phyloP scores from a whole-genome alignment of 805 yeast species.

The Phaffomyces antillensis region DNA sequence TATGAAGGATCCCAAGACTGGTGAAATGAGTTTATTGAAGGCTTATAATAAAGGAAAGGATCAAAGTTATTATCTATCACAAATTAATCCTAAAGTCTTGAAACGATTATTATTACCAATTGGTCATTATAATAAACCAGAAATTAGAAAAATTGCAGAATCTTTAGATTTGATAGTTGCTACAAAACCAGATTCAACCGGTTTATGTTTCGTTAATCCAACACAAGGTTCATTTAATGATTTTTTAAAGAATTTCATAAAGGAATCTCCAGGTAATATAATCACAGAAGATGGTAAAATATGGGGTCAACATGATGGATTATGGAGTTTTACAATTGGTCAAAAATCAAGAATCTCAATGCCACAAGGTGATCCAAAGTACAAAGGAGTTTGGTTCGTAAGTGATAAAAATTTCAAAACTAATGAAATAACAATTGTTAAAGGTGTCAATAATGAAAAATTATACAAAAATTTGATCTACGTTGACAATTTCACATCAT shows the following conservation, averaged over 20 bases:
- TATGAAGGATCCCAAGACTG: conserved; percentile 27
- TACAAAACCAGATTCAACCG: conserved; percentile 87
- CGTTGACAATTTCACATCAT: conserved; percentile 31
- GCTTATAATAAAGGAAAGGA: conserved; percentile 62
- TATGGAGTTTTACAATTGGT: conserved; percentile 95
- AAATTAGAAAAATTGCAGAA: conserved; percentile 64
- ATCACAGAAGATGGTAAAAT: conserved; percentile 65
- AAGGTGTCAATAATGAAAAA: conserved; percentile 53
- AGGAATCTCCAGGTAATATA: conserved; percentile 69
- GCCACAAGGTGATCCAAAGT: conserved; percentile 82
- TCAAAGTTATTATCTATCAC: conserved; percentile 85
- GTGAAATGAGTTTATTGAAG: conserved; percentile 43
- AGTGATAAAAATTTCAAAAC: conserved; percentile 55
- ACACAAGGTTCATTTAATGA: conserved; percentile 58
- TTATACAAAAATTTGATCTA: conserved; percentile 40
- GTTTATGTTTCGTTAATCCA: conserved; percentile 82
- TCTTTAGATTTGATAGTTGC: conserved; percentile 50
- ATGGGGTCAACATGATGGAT: conserved; percentile 79
- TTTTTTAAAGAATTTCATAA: conserved; percentile 69
- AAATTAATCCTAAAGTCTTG: conserved; percentile 43
- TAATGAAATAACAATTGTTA: conserved; percentile 76
- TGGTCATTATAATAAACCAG: conserved; percentile 69
- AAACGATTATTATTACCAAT: conserved; percentile 64
- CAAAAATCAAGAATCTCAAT: conserved; percentile 66
- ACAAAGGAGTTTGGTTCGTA: conserved; percentile 81